Evolutionary conservation across 495 filamentous ascomycete species (phyloP), one percentile per base, ranked within the genome.

Genomic region (Aspergillus ellipticus): DNA sequence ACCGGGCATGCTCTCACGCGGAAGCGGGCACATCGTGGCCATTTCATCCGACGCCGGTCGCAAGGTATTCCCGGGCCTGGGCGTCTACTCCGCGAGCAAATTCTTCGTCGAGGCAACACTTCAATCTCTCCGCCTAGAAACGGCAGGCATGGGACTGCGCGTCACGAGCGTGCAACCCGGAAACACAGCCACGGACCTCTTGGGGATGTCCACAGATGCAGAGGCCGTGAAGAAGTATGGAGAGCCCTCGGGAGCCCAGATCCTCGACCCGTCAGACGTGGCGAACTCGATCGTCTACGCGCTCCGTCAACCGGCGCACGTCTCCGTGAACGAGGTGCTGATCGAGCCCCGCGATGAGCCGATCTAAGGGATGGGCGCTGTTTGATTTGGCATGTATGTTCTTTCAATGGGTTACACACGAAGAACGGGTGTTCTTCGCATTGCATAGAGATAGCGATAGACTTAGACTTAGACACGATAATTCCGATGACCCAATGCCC

Each of bases 91-190:
- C 7, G 85, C 84, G 22, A 81, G 77, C 63, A 89, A 89, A 63
- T 87, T 89, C 78, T 89, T 89, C 69, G 84, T 88, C 41, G 85
- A 89, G 64, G 85, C 85, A 0, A 84, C 84, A 4, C 73, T 89
- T 9, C 85, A 89, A 68, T 75, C 76, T 26, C 66, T 89, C 43
- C 82, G 85, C 42, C 67, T 87, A 15, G 85, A 89, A 74, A 88
- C 84, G 0, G 85, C 82, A 0, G 85, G 85, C 1, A 74, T 75
- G 4, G 85, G 85, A 6, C 61, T 89, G 49, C 75, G 84, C 16
- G 82, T 88, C 20, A 87, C 85, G 0, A 77, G 76, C 35, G 78
- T 89, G 8, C 85, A 89, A 70, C 85, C 85, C 0, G 84, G 85
- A 3, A 88, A 88, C 66, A 82, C 79, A 16, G 78, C 79, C 2